Evolutionary conservation across 2,329 filamentous ascomycete genomes (phyloP), one percentile per base, ranked within the genome.

Genomic region (Cladosporium sp.): DNA sequence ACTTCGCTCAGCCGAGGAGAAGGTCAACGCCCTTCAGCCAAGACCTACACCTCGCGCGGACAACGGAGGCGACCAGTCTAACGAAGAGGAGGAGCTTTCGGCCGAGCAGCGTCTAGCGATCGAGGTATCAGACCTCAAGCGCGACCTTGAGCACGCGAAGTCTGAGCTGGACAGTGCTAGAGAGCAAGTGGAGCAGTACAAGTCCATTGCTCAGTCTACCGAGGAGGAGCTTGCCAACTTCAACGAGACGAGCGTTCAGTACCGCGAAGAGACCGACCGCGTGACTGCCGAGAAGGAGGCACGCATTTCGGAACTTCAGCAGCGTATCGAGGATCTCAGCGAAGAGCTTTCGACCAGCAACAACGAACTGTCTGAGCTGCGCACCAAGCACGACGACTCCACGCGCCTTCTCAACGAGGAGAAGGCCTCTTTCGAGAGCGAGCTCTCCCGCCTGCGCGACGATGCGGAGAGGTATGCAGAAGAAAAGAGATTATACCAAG

Each of bases 161-260:
- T 79, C 83, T 6, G 89, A 96, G 59, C 74, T 97, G 11, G 87
- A 94, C 58, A 85, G 84, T 60, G 82, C 88, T 12, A 89, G 88
- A 68, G 78, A 82, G 30, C 86, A 95, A 62, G 83, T 85, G 35
- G 89, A 95, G 63, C 85, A 89, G 59, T 97, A 94, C 76, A 92
- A 88, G 68, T 80, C 84, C 43, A 88, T 97, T 59, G 90, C 89
- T 59, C 88, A 94, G 67, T 78, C 82, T 27, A 85, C 88, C 2
- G 93, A 98, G 66, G 92, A 97, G 58, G 86, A 91, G 43, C 77
- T 97, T 13, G 81, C 89, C 56, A 87, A 84, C 52, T 75, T 94
- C 48, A 85, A 84, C 42, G 82, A 86, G 30, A 86, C 89, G 0
- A 84, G 93, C 54, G 91, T 95, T 40, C 82, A 93, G 63, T 95